Evolutionary conservation across 768 basidiomycete species (phyloP), one percentile per base, ranked within the genome.

Genomic region (Lactarius trivialis): DNA sequence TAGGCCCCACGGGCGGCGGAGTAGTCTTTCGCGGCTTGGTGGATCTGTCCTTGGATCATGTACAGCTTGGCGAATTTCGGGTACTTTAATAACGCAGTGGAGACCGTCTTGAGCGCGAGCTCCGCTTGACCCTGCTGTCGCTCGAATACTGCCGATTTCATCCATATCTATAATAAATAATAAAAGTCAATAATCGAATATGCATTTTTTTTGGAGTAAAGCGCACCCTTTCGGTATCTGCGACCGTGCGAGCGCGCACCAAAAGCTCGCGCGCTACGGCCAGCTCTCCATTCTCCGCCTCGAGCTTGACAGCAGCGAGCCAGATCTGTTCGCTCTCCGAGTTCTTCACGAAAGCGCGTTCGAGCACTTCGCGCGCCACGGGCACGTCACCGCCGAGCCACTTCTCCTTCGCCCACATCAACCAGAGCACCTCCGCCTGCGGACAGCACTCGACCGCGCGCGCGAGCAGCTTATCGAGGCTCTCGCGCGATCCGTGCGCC

Each of bases 401-500:
- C 72, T 93, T 91, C 77, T 98, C 96, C 75, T 99, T 99, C 3
- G 96, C 97, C 55, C 88, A 83, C 94, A 98, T 98, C 34, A 98
- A 81, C 97, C 97, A 98, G 6, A 99, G 78, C 0, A 93, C 90
- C 73, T 98, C 96, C 1, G 94, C 95, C 67, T 94, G 92, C 0
- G 96, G 97, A 68, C 93, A 96, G 70, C 93, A 86, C 58, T 88
- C 80, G 28, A 95, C 93, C 0, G 96, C 94, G 34, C 88, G 83
- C 50, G 78, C 79, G 48, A 98, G 82, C 4, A 98, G 83, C 1
- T 85, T 86, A 70, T 94, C 86, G 32, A 97, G 79, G 45, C 88
- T 85, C 68, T 92, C 88, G 63, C 87, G 82, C 21, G 88, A 86
- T 1, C 97, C 96, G 71, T 95, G 93, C 1, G 80, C 78, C 75